Conservation (phyloP, 805 yeast species). For the Candida sphagnicola region DNA sequence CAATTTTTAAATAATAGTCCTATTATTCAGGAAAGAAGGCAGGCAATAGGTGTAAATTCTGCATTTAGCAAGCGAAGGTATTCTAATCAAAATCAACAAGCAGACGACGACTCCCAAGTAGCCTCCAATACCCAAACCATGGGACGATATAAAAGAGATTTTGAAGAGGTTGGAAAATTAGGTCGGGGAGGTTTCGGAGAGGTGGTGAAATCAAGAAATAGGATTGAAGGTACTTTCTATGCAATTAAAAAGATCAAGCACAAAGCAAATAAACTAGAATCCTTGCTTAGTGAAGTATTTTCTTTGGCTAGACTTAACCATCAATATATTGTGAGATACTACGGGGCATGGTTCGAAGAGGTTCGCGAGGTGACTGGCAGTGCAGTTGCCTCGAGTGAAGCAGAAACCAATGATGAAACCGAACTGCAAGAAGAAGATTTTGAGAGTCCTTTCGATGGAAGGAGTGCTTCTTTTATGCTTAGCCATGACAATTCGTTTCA, state of each 20-base stretch:
- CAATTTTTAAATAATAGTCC: no score
- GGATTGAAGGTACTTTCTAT: constrained; percentile 90
- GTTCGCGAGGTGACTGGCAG: constrained; percentile 24
- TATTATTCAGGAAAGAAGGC: constrained; percentile 18
- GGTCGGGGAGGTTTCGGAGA: constrained; percentile 98
- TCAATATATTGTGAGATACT: constrained; percentile 93
- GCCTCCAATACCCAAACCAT: constrained; percentile 10
- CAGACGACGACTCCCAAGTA: constrained; percentile 2
- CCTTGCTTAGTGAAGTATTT: constrained; percentile 86
- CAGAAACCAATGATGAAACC: background rate
- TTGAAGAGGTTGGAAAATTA: constrained; percentile 86
- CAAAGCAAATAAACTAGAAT: constrained; percentile 70
- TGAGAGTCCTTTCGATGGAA: constrained; percentile 16
- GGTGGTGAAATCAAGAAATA: constrained; percentile 93
- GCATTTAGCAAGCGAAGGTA: constrained; percentile 14
- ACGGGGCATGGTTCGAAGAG: constrained; percentile 96
- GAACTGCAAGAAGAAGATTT: constrained; percentile 5
- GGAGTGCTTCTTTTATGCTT: constrained; percentile 17
- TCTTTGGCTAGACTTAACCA: constrained; percentile 88
- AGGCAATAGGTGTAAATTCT: constrained; percentile 7
- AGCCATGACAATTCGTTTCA: constrained; percentile 26
- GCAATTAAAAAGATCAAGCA: constrained; percentile 92
- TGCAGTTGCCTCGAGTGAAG: constrained; percentile 1
- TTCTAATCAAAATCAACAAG: constrained; percentile 18
- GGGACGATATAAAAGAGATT: constrained; percentile 86